These are phyloP conservation scores for Fomitopsis pulvina DNA, from an alignment of 768 basidiomycete genomes.

Conservation along the genomic window DNA sequence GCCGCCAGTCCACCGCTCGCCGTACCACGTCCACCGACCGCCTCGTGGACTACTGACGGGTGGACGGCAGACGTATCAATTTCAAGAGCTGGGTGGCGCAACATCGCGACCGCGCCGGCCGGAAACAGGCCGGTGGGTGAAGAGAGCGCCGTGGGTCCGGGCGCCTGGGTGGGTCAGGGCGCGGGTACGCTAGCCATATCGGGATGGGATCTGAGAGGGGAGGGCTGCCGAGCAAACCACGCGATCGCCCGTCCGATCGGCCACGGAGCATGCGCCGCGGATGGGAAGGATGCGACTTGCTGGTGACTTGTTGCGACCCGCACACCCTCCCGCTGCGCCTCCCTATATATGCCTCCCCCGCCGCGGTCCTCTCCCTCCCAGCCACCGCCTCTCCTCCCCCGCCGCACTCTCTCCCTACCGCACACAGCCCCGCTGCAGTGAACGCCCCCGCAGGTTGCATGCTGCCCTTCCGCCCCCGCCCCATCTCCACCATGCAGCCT, in stretches of 20 bases:
- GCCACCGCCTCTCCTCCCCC: neutral
- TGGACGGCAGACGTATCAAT: too few species aligned
- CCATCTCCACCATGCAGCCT: neutral
- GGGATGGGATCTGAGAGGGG: neutral
- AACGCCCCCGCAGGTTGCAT: neutral
- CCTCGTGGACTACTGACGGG: too few species aligned
- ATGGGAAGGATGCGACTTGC: neutral
- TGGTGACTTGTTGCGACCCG: neutral
- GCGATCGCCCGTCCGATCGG: neutral
- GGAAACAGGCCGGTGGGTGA: neutral
- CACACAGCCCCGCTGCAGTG: too few species aligned
- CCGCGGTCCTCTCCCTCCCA: neutral
- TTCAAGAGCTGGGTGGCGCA: too few species aligned
- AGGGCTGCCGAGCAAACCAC: neutral
- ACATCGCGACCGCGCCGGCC: too few species aligned
- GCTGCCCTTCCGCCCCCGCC: slow-evolving; percentile 1
- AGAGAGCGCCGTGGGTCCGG: neutral
- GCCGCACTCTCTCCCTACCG: neutral
- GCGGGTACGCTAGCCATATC: neutral
- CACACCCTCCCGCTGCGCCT: neutral
- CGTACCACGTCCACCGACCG: too few species aligned
- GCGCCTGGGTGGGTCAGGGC: neutral
- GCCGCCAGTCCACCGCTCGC: neutral
- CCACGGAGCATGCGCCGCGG: neutral
- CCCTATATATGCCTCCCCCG: neutral